A percentile compares a stretch with the other conserved stretches of the same genome.
phyloP scores from a whole-genome alignment of 192 early-diverging fungal species.

The Diversispora epigaea region DNA sequence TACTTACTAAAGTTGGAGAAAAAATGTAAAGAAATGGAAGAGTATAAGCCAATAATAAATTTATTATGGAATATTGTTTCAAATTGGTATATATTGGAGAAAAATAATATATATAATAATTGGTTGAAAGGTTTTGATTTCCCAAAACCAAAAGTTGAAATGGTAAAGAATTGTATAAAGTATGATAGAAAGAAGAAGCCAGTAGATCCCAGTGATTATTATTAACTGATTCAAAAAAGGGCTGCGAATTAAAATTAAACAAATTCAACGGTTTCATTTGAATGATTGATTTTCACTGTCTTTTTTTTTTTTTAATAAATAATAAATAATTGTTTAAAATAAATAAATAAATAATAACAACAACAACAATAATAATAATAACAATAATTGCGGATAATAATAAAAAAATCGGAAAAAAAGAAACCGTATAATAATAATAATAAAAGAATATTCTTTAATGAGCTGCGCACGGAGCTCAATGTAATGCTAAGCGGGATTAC shows the following conservation, averaged over 20 bases:
- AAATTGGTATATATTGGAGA: slow-evolving; percentile 27
- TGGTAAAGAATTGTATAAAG: slow-evolving; percentile 23
- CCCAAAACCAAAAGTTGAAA: slow-evolving; percentile 28
- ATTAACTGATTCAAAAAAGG: slow-evolving; percentile 24
- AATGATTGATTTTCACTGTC: not conserved
- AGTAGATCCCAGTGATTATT: slow-evolving; percentile 26
- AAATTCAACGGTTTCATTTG: slow-evolving; percentile 26
- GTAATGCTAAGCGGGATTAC: no score
- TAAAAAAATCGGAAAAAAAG: no score
- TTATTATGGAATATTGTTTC: slow-evolving; percentile 24
- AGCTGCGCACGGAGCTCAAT: no score
- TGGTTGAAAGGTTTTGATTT: slow-evolving; percentile 21
- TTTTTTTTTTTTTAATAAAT: not conserved
- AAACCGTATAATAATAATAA: no score
- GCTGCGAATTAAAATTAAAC: slow-evolving; percentile 20
- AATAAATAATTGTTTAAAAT: not conserved
- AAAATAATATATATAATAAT: slow-evolving; percentile 31
- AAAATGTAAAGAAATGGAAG: slow-evolving; percentile 25
- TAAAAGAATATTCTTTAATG: no score
- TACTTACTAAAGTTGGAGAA: slow-evolving; percentile 29
- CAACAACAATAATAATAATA: no score
- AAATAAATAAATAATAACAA: no score
- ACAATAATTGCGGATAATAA: no score
- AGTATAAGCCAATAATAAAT: slow-evolving; percentile 26
- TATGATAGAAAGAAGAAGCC: slow-evolving; percentile 27